phyloP scores from a whole-genome alignment of 192 early-diverging fungal genomes.

The Coemansia sp. region DNA sequence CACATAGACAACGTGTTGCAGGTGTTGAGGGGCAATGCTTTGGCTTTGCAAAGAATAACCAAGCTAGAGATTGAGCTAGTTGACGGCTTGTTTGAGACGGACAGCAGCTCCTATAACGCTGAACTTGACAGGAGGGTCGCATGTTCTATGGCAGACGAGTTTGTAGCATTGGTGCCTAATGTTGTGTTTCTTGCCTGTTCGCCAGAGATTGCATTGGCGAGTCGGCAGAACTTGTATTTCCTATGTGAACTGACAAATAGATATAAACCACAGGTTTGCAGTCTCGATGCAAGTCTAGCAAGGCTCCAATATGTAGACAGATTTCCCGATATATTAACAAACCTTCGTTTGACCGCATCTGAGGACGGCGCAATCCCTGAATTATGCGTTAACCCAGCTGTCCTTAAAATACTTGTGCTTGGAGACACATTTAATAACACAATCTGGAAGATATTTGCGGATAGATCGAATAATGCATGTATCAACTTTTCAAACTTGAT shows the following conservation, averaged over 20 bases:
- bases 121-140: neutral
- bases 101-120: neutral
- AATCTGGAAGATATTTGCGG: neutral
- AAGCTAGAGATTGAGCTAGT: neutral
- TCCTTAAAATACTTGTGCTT: neutral
- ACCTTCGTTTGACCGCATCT: neutral
- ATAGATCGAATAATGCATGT: neutral
- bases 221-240: neutral
- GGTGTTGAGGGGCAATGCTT: neutral
- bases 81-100: neutral
- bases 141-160: neutral
- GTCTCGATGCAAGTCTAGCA: neutral
- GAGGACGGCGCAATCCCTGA: neutral
- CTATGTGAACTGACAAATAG: neutral
- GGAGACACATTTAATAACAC: neutral
- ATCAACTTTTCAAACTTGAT: neutral
- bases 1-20: neutral
- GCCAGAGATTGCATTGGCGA: neutral
- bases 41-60: neutral
- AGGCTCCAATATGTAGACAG: neutral
- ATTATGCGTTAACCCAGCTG: neutral
- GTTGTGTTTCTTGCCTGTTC: neutral
- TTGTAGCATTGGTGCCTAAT: slow-evolving; percentile 3
- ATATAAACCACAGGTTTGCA: neutral
- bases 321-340: neutral